Base-by-base conservation (phyloP, 2,329 filamentous ascomycete species). In the Lasiodiplodia hormozganensis region DNA sequence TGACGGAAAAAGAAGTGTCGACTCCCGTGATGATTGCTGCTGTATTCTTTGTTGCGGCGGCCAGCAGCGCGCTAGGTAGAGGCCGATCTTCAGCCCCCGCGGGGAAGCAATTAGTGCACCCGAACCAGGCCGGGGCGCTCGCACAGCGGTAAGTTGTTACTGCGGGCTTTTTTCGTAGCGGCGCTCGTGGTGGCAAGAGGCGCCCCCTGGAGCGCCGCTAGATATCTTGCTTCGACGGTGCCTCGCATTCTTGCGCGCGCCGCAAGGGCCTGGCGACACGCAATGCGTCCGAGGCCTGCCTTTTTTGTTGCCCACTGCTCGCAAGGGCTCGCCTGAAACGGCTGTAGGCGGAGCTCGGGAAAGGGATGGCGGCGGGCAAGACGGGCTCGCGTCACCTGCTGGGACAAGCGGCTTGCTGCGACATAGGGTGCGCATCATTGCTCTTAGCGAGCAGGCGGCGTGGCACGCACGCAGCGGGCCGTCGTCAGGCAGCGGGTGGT, bases 201-300 rank as follows among this genome's bases (percentile, higher is more conserved):
- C 23, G 38, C 18, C 4, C 58, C 40, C 31, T n/a, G 11, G 43
- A n/a, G 60, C 47, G 18, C 60, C 23, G 60, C n/a, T 14, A n/a
- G 16, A 38, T 62, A 34, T 7, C 47, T 34, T 56, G 4, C 16
- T 47, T 51, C 40, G 14, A 18, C 49, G 12, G 11, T 28, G 58
- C 58, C 58, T 62, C 43, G 47, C 60, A 64, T 64, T 64, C 47
- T 53, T 64, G 60, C 47, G 47, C 47, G 25, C 25, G 60, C 58
- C 47, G 60, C 60, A 64, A 64, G 60, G 60, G 60, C 60, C 60
- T 62, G 60, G 60, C 60, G 60, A 64, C 60, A 64, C 60, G 60
- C 60, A 64, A 64, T 64, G 60, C 60, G 60, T 64, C n/a, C 43
- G 60, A 64, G 38, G 57, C 21, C 58, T 62, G 58, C 34, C 34